These are phyloP conservation scores for Fomitopsis pinicola DNA, from an alignment of 1,284 basidiomycete species.

Conservation along the genomic window DNA sequence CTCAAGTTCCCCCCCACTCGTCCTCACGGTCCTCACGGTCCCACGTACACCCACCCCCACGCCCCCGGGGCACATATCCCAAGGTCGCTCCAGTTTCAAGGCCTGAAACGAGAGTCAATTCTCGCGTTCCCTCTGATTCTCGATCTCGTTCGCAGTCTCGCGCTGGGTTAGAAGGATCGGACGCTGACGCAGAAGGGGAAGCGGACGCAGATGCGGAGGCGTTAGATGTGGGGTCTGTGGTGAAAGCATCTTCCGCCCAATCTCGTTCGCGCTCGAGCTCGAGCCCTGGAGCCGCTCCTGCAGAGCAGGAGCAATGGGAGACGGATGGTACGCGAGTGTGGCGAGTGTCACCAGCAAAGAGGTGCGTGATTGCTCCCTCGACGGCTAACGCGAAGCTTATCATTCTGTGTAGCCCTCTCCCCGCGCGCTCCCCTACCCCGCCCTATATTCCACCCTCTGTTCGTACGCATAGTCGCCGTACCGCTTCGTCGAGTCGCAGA, in stretches of 20 bases:
- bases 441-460: background rate
- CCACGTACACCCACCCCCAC: background rate
- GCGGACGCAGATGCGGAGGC: background rate
- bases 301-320: background rate
- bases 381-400: background rate
- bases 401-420: background rate
- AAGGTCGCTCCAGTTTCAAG: background rate
- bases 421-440: background rate
- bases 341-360: background rate
- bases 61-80: background rate
- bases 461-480: background rate
- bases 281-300: background rate
- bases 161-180: background rate
- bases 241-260: background rate
- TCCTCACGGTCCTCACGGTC: too few species aligned
- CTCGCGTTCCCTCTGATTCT: background rate
- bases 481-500: background rate
- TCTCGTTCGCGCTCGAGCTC: background rate
- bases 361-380: background rate
- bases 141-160: background rate
- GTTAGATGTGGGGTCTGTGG: background rate
- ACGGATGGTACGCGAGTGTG: background rate
- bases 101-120: background rate
- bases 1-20: too few species aligned
- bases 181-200: background rate